These are phyloP conservation scores for Saitozyma podzolica DNA, from an alignment of 768 basidiomycete genomes.

Conservation along the genomic window DNA sequence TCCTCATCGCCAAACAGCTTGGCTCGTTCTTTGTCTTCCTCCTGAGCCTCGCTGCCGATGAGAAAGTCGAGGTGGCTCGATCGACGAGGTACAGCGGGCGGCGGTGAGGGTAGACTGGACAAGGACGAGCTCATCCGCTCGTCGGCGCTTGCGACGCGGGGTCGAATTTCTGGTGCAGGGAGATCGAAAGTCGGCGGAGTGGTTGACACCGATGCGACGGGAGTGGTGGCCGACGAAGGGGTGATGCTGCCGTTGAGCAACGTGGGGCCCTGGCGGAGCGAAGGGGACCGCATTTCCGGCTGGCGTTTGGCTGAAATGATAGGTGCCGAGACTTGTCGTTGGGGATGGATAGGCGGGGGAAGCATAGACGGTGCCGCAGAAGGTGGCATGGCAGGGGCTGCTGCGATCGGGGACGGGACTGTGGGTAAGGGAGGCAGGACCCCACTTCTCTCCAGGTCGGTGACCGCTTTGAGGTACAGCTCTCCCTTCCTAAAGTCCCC, in stretches of 20 bases:
- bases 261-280: conserved; percentile 6
- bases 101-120: conserved; percentile 16
- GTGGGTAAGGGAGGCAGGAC: background rate
- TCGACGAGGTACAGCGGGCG: conserved; percentile 11
- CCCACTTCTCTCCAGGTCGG: conserved; percentile 53
- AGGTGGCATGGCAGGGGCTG: background rate
- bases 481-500: conserved; percentile 84
- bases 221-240: conserved; percentile 11
- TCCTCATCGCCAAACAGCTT: conserved; percentile 75
- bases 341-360: conserved; percentile 4
- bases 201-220: conserved; percentile 21
- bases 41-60: conserved; percentile 16
- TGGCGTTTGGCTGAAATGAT: background rate
- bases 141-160: too few relatives aligned
- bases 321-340: background rate
- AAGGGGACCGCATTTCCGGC: conserved; percentile 2
- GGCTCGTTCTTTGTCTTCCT: too few relatives aligned
- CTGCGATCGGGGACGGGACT: too few relatives aligned
- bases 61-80: conserved; percentile 41
- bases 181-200: conserved; percentile 25
- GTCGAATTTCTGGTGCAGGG: background rate
- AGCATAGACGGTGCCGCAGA: background rate
- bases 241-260: conserved; percentile 23
- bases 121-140: background rate
- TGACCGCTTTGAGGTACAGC: conserved; percentile 85